Evolutionary conservation across 2,329 filamentous ascomycete species (phyloP).

Genomic region (Colletotrichum graminicola): DNA sequence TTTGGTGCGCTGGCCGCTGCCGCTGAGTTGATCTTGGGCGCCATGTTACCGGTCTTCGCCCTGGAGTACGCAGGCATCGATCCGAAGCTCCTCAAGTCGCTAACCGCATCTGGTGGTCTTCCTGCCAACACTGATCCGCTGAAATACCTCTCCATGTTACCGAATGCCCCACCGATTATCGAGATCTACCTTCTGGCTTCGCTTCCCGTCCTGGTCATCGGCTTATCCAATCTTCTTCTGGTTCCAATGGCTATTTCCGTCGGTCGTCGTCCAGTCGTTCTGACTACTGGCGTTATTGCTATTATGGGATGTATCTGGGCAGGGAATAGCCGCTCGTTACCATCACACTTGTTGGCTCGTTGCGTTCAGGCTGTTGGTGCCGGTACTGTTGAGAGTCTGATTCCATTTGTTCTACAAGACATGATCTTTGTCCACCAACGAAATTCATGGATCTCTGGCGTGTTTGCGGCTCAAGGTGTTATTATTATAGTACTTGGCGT

Average conservation of each 20-base stretch:
- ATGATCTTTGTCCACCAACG: conserved; percentile 55
- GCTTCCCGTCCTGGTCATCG: conserved; percentile 51
- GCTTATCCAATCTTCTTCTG: conserved; percentile 51
- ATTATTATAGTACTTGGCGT: conserved; percentile 48
- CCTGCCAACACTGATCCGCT: conserved; percentile 44
- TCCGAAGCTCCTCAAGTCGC: conserved; percentile 45
- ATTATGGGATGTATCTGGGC: conserved; percentile 53
- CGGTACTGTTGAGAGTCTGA: conserved; percentile 51
- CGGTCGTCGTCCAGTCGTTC: conserved; percentile 52
- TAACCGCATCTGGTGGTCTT: conserved; percentile 41
- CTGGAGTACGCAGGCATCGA: conserved; percentile 51
- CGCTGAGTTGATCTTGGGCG: conserved; percentile 46
- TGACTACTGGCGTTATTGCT: conserved; percentile 48
- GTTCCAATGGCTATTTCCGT: conserved; percentile 52
- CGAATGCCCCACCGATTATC: conserved; percentile 47
- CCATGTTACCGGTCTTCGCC: conserved; percentile 50
- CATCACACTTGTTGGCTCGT: conserved; percentile 49
- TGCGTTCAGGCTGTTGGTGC: conserved; percentile 52
- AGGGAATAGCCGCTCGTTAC: conserved; percentile 47
- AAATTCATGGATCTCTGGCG: conserved; percentile 49
- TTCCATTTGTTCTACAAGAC: conserved; percentile 55
- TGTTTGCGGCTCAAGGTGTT: conserved; percentile 48
- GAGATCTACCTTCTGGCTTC: conserved; percentile 49
- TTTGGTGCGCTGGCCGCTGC: conserved; percentile 48
- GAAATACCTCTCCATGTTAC: conserved; percentile 28